Base-by-base conservation (phyloP, 106 monocot species). In the Alisma plantagoaquatica region DNA sequence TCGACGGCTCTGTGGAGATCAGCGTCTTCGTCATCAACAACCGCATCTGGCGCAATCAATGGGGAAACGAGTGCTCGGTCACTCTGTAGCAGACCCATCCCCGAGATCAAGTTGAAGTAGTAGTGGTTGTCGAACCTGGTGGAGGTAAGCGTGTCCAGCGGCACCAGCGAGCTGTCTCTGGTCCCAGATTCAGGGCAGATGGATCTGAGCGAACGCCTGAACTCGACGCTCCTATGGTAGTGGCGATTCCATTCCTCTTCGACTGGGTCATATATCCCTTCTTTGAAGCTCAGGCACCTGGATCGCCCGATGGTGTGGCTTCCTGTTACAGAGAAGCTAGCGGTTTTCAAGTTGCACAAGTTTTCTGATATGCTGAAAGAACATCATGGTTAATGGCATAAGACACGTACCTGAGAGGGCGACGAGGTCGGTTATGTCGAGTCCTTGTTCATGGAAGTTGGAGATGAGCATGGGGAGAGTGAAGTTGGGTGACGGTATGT, bases 401-500 rank as follows among this genome's bases (percentile, higher is more conserved):
- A 1, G 11, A n/a, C 6, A 5, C 16, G 19, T 73, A 82, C 87
- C 87, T 70, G 87, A 78, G 29, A 82, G 75, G 29, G 69, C 58
- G 23, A 78, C 87, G 43, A 82, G 55, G 62, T 87, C 82, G 14
- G 59, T 62, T 12, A 77, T 72, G 62, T 75, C 64, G 2, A 87
- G 86, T 24, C 86, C 86, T 23, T 87, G 86, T 25, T 29, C 44
- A 21, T 57, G 24, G 53, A 82, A 88, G 61, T 73, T 82, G 41
- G 77, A 50, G 17, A 82, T 57, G 47, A 88, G 75, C 27, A 46
- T 58, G 12, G 49, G 65, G 16, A 82, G 82, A 6, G 87, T 82
- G 31, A 59, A 78, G 56, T 87, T 87, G 10, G 87, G 87, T 9
- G 82, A 69, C 48, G 87, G 82, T 44, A 87, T 82, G 53, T 61